Evolutionary conservation across 163 green algal species (phyloP).

Genomic region (Chlorella variabilis): DNA sequence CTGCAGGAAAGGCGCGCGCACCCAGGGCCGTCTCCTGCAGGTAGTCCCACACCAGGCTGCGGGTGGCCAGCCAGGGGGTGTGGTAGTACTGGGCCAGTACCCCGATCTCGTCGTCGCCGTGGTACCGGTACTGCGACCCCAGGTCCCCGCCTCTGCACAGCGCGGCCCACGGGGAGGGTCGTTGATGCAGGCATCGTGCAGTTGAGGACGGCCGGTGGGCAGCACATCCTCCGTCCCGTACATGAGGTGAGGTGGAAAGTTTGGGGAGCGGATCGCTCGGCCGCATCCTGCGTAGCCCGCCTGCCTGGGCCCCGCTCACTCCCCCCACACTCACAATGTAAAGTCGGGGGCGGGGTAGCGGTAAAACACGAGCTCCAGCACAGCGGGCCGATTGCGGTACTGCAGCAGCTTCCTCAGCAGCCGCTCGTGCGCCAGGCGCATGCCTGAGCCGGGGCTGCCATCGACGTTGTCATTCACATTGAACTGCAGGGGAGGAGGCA

Average conservation of each 20-base stretch:
- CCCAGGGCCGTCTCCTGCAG: not conserved
- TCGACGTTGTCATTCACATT: not conserved
- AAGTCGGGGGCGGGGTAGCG: not conserved
- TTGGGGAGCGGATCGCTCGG: too few relatives aligned
- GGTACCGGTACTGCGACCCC: too few relatives aligned
- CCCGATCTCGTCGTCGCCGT: not conserved
- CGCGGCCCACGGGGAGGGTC: too few relatives aligned
- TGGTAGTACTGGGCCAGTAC: conserved; percentile 6
- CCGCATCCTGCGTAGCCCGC: too few relatives aligned
- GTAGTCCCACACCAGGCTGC: not conserved
- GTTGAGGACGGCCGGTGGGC: too few relatives aligned
- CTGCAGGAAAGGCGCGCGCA: too few relatives aligned
- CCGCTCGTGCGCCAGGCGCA: not conserved
- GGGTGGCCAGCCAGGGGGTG: not conserved
- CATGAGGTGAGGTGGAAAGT: too few relatives aligned
- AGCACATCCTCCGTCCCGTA: too few relatives aligned
- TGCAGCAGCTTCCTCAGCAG: not conserved
- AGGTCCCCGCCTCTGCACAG: not conserved
- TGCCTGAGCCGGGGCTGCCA: too few relatives aligned
- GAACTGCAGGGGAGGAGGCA: not conserved
- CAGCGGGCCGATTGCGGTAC: not conserved
- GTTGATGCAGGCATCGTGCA: too few relatives aligned
- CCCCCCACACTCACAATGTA: not conserved
- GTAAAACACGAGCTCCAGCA: conserved; percentile 8
- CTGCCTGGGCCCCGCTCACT: too few relatives aligned